Evolutionary conservation across 1,284 basidiomycete genomes (phyloP), one percentile per base, ranked within the genome.

Genomic region (Cutaneotrichosporon cyanovorans): DNA sequence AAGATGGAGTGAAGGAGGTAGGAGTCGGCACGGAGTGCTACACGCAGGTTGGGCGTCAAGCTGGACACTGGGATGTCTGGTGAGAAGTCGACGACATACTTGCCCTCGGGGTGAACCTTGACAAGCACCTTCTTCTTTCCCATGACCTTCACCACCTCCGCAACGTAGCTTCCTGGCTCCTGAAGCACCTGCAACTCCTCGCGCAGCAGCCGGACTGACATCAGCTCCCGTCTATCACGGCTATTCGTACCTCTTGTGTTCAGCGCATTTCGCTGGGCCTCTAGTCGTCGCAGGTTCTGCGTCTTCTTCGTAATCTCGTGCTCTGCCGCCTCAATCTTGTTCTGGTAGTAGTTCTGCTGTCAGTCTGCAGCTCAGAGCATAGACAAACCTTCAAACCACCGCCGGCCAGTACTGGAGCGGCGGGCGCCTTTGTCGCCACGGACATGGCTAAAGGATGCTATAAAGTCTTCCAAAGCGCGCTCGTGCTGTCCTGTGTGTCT

Each of bases 81-180:
- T 58, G 93, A 90, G 53, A 97, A 78, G 73, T 97, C 92, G 51
- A 97, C 93, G 52, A 97, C 93, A 74, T 96, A 97, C 80, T 97
- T 96, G 51, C 92, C 92, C 74, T 97, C 93, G 0, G 93, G 93
- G 69, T 97, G 93, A 8, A 98, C 90, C 73, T 98, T 98, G 60
- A 98, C 93, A 36, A 98, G 76, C 5, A 97, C 91, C 74, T 96
- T 96, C 72, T 85, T 97, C 84, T 97, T 97, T 51, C 92, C 89
- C 93, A 97, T 97, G 16, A 96, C 87, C 73, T 96, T 98, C 61
- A 97, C 85, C 3, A 98, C 84, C 73, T 97, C 95, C 20, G 93
- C 93, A 22, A 98, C 93, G 74, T 97, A 97, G 62, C 86, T 90
- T 30, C 91, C 93, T 0, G 95, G 92, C 67, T 98, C 93, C 60